Evolutionary conservation across 352 stramenopile species (phyloP).

Genomic region (Halophytophthora polymorphica): DNA sequence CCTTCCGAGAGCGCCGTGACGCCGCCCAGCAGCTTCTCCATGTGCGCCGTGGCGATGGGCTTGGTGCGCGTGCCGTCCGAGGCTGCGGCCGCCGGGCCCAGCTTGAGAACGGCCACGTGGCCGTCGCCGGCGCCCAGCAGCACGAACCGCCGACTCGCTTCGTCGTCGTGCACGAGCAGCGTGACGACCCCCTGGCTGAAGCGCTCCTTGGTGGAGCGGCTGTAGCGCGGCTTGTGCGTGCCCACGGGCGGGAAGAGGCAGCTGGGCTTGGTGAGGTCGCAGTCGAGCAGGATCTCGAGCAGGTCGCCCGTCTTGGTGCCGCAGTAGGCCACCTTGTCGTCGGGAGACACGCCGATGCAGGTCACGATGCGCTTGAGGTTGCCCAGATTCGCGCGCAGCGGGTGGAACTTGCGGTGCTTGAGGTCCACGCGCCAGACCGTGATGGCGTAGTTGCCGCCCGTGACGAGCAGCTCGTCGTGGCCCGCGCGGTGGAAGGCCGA

Average conservation of each 20-base stretch:
- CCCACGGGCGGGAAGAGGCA: constrained; percentile 74
- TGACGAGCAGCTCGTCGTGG: constrained; percentile 93
- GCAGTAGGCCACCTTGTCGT: constrained; percentile 92
- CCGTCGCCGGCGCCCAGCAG: constrained; percentile 92
- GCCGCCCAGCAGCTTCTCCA: constrained; percentile 87
- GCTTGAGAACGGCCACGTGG: constrained; percentile 61
- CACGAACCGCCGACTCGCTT: constrained; percentile 83
- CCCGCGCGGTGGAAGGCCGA: constrained; percentile 77
- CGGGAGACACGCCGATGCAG: constrained; percentile 89
- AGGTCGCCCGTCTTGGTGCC: constrained; percentile 96
- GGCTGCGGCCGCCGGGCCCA: constrained; percentile 30
- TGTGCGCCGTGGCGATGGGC: constrained; percentile 58
- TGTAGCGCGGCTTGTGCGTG: constrained; percentile 85
- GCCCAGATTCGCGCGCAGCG: constrained; percentile 92
- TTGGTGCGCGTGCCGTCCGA: constrained; percentile 43
- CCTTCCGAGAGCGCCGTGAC: constrained; percentile 90
- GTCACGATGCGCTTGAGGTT: constrained; percentile 92
- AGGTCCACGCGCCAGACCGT: constrained; percentile 85
- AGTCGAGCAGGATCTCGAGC: constrained; percentile 93
- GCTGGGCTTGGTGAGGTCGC: constrained; percentile 91
- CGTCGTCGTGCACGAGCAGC: constrained; percentile 87
- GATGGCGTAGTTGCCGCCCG: constrained; percentile 93
- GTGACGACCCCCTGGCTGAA: constrained; percentile 91
- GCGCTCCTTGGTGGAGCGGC: constrained; percentile 88
- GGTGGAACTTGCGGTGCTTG: constrained; percentile 92